Evolutionary conservation across 441 rosid species (phyloP).

Genomic region (Kokia cookei): DNA sequence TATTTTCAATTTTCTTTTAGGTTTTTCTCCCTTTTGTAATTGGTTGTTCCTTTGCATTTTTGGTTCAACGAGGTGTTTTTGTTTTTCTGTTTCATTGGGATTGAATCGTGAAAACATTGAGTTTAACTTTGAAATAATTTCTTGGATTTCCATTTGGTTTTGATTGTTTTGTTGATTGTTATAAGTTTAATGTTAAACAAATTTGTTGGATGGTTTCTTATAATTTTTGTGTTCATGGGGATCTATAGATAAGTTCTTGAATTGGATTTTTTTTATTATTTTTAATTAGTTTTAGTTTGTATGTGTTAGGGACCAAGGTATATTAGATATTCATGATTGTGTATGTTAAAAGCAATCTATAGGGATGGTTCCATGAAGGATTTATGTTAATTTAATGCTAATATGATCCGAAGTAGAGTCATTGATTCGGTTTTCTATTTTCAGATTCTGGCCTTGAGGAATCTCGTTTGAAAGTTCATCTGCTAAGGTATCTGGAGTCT

Average conservation of each 20-base stretch:
- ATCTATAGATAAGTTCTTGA: constrained; percentile 14
- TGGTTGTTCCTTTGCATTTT: background rate
- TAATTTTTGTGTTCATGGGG: background rate
- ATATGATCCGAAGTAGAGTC: background rate
- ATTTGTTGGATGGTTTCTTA: background rate
- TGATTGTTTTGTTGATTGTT: background rate
- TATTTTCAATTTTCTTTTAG: background rate
- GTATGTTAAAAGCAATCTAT: background rate
- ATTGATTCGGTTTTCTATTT: constrained; percentile 9
- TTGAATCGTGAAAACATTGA: background rate
- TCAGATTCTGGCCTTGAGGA: constrained; percentile 21
- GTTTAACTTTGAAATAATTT: background rate
- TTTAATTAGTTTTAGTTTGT: background rate
- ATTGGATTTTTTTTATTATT: background rate
- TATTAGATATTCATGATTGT: background rate
- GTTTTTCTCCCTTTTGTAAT: background rate
- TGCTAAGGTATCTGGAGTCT: background rate
- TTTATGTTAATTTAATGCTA: background rate
- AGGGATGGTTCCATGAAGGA: background rate
- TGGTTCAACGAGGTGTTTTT: background rate
- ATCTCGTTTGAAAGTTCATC: constrained; percentile 1
- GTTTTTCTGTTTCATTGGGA: background rate
- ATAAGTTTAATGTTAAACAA: background rate
- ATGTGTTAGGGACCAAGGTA: background rate
- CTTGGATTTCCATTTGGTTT: background rate